Percentiles rank a stretch among this genome's conserved stretches.
These are phyloP conservation scores for Hygrocybe punicea DNA, from an alignment of 768 basidiomycete genomes.

Conservation along the genomic window DNA sequence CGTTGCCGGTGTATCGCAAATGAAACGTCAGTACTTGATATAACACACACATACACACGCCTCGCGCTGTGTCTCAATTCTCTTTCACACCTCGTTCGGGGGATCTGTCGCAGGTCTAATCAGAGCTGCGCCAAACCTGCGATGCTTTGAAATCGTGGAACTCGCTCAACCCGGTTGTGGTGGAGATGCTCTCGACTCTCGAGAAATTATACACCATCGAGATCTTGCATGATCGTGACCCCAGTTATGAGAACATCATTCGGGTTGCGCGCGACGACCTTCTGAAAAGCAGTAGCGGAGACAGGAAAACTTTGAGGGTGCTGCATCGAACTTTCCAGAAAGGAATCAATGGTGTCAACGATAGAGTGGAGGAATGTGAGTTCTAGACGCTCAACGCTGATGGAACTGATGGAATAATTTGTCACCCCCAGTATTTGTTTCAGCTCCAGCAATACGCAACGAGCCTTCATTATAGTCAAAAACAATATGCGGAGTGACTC, in stretches of 20 bases:
- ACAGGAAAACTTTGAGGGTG: background rate
- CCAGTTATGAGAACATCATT: background rate
- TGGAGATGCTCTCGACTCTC: background rate
- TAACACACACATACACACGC: too few species aligned
- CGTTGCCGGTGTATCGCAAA: slow-evolving; percentile 12
- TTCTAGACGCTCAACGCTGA: too few species aligned
- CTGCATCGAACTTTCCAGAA: too few species aligned
- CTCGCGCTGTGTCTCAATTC: too few species aligned
- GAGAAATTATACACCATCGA: background rate
- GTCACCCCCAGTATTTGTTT: too few species aligned
- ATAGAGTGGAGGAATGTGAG: too few species aligned
- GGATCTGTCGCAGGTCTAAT: background rate
- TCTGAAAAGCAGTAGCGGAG: background rate
- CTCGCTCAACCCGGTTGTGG: background rate
- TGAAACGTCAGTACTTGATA: slow-evolving; percentile 24
- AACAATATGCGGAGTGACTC: too few species aligned
- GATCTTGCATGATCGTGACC: background rate
- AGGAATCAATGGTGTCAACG: too few species aligned
- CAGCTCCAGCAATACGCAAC: too few species aligned
- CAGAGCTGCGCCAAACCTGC: slow-evolving; percentile 2
- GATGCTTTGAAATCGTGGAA: background rate
- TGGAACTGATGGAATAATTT: too few species aligned
- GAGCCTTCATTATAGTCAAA: too few species aligned
- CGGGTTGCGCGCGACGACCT: background rate
- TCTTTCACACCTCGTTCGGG: background rate